Evolutionary conservation across 2,329 filamentous ascomycete species (phyloP).

Genomic region (Aspergillus texensis): DNA sequence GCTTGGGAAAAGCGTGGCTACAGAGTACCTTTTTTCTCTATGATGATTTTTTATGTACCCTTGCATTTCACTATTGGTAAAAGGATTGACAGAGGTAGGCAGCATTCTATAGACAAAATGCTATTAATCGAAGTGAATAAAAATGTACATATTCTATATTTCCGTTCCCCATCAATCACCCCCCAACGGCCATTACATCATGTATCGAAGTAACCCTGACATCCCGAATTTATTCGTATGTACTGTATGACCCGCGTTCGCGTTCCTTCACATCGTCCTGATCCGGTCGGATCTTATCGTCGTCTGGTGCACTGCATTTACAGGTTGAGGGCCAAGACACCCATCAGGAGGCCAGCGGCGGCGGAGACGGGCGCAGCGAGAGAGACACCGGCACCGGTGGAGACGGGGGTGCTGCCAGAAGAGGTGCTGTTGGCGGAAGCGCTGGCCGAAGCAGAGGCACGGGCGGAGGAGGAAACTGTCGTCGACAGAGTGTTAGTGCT

Average conservation of each 20-base stretch:
- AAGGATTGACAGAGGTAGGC: neutral
- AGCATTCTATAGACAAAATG: neutral
- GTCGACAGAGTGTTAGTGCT: constrained; percentile 14
- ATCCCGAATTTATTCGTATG: neutral
- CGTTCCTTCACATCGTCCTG: neutral
- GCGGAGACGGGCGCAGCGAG: constrained; percentile 17
- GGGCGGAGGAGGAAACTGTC: constrained; percentile 5
- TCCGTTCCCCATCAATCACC: neutral
- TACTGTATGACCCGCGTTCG: neutral
- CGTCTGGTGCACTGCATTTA: neutral
- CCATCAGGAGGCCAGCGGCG: constrained; percentile 25
- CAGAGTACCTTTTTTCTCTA: no score
- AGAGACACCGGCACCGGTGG: constrained; percentile 15
- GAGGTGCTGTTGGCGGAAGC: constrained; percentile 7
- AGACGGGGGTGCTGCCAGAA: neutral
- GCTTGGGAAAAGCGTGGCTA: neutral
- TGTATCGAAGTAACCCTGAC: neutral
- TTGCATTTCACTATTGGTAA: no score
- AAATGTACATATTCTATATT: neutral
- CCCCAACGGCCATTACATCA: neutral
- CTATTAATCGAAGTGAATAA: neutral
- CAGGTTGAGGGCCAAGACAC: constrained; percentile 19
- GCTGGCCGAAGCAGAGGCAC: constrained; percentile 1
- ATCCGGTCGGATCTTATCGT: neutral
- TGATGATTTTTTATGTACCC: no score